Conservation (phyloP, 371 early-diverging fungal genomes). For the Mortierella sp. region DNA sequence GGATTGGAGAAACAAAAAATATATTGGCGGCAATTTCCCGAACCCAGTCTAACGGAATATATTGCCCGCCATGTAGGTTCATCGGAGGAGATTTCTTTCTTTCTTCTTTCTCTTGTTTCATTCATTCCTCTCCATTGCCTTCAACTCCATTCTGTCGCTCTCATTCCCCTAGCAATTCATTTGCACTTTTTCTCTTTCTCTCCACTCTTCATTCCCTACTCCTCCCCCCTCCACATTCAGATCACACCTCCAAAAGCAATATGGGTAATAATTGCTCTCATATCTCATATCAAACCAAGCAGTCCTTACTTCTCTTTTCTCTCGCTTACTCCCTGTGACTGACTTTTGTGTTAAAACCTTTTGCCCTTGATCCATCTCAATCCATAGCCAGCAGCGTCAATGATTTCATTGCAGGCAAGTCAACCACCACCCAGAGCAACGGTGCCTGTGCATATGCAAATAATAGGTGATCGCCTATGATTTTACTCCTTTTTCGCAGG, state of each 20-base stretch:
- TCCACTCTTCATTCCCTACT: neutral
- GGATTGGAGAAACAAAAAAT: too few relatives aligned
- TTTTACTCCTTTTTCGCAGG: neutral
- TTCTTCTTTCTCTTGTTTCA: neutral
- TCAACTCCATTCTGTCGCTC: neutral
- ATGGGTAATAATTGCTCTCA: neutral
- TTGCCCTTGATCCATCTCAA: neutral
- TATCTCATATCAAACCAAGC: neutral
- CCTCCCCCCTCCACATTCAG: neutral
- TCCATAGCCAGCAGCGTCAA: slow-evolving; percentile 63
- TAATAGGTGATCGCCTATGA: too few relatives aligned
- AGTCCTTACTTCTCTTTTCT: neutral
- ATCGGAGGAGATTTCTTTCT: neutral
- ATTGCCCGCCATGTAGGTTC: too few relatives aligned
- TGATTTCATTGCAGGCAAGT: slow-evolving; percentile 67
- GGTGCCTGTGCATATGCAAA: neutral
- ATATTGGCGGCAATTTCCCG: too few relatives aligned
- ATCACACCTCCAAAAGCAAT: neutral
- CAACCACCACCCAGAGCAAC: neutral
- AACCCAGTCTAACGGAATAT: too few relatives aligned
- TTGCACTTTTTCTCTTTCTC: neutral
- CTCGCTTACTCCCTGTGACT: neutral
- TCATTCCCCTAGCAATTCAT: neutral
- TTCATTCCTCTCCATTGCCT: slow-evolving; percentile 2
- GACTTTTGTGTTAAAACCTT: neutral